Conservation (phyloP, 2,329 filamentous ascomycete species). For the Hypoxylon sp. region DNA sequence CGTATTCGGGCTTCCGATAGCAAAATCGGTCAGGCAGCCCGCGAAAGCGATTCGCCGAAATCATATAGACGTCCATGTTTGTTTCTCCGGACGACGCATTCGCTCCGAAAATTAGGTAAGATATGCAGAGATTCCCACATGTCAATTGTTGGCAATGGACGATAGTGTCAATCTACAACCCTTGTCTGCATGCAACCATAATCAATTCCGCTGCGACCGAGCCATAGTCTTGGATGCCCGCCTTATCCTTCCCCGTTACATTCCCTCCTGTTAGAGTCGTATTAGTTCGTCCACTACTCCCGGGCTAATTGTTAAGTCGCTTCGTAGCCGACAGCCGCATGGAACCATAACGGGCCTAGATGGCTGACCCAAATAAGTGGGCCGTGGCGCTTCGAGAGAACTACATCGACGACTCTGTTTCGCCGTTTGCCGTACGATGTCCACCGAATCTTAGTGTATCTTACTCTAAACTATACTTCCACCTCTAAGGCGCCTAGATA, state of each 20-base stretch:
- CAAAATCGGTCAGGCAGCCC: constrained; percentile 18
- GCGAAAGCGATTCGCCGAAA: constrained; percentile 36
- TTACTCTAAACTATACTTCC: background rate
- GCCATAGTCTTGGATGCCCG: constrained; percentile 27
- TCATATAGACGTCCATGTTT: constrained; percentile 33
- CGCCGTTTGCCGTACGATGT: constrained; percentile 5
- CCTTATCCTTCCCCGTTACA: constrained; percentile 35
- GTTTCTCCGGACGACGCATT: constrained; percentile 41
- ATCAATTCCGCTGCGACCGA: constrained; percentile 41
- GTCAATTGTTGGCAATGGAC: constrained; percentile 2
- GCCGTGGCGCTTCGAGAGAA: constrained; percentile 8
- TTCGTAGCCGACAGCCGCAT: constrained; percentile 29
- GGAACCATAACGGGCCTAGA: constrained; percentile 9
- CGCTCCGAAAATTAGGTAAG: constrained; percentile 26
- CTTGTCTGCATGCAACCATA: constrained; percentile 27
- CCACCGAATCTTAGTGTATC: background rate
- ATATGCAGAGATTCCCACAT: constrained; percentile 11
- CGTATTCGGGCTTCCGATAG: constrained; percentile 32
- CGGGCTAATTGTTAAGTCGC: constrained; percentile 29
- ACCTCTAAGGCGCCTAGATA: background rate
- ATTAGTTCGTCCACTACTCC: constrained; percentile 33
- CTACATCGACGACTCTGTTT: constrained; percentile 24
- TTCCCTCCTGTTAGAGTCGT: constrained; percentile 34
- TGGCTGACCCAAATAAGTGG: constrained; percentile 29
- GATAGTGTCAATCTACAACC: constrained; percentile 18